Percentiles rank a stretch among this genome's conserved stretches.
Conservation (phyloP, 331 rosid genomes). For the Prunus yedoensis region DNA sequence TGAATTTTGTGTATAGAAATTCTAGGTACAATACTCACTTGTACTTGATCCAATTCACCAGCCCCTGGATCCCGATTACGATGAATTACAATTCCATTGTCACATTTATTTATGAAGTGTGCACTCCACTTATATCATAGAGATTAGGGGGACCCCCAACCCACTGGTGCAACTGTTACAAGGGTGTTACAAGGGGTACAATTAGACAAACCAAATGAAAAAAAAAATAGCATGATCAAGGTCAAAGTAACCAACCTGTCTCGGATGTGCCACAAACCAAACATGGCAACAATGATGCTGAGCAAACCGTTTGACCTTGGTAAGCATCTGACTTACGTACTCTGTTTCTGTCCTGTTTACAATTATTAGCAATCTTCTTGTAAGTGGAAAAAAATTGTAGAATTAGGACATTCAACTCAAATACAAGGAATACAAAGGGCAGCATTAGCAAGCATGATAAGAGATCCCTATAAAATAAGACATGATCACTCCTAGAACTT, state of each 20-base stretch:
- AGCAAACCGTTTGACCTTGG: conserved; percentile 87
- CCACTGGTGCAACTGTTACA: conserved; percentile 79
- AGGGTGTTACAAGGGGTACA: not conserved
- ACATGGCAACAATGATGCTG: conserved; percentile 96
- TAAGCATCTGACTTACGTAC: conserved; percentile 97
- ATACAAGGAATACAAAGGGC: not conserved
- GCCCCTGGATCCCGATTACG: conserved; percentile 88
- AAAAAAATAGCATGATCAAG: not conserved
- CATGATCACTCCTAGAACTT: not conserved
- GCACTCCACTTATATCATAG: conserved; percentile 98
- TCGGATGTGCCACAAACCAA: conserved; percentile 99
- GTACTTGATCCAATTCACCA: conserved; percentile 78
- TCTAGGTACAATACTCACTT: conserved; percentile 42
- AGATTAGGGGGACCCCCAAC: conserved; percentile 79
- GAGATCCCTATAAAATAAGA: not conserved
- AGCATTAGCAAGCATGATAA: not conserved
- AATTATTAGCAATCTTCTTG: conserved; percentile 14
- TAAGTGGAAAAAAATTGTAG: not conserved
- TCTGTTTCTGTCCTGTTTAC: conserved; percentile 88
- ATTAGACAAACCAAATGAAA: conserved; percentile 22
- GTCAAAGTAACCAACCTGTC: conserved; percentile 62
- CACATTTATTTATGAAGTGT: conserved; percentile 92
- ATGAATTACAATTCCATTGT: conserved; percentile 90
- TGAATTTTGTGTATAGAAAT: not conserved
- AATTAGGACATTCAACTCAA: not conserved